These are phyloP conservation scores for Pachysolen tannophilus DNA, from an alignment of 805 yeast species.

Conservation along the genomic window DNA sequence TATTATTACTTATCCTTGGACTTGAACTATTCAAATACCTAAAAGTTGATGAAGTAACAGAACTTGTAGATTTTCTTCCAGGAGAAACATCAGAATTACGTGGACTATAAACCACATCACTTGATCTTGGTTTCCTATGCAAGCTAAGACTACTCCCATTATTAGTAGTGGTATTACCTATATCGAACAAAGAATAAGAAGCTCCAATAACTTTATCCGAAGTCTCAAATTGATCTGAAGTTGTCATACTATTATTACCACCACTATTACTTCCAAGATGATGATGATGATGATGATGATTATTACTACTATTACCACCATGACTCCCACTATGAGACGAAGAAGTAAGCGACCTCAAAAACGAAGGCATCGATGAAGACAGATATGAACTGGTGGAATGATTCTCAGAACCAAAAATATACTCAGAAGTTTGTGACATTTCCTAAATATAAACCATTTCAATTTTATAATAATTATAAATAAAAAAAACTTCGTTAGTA, in stretches of 20 bases:
- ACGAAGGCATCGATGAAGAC: conserved; percentile 10
- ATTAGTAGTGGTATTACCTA: not conserved
- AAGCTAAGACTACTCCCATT: no score
- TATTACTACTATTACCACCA: conserved; percentile 1
- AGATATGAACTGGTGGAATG: conserved; percentile 5
- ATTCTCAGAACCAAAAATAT: conserved; percentile 16
- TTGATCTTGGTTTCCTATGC: no score
- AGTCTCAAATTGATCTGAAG: conserved; percentile 7
- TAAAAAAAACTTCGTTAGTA: not conserved
- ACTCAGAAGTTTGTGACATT: conserved; percentile 22
- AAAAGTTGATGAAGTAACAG: conserved; percentile 8
- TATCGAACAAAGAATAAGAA: conserved; percentile 29
- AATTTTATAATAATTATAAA: conserved; percentile 1
- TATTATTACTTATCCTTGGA: no score
- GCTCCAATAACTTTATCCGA: conserved; percentile 41
- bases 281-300: conserved; percentile 4
- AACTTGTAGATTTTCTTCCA: no score
- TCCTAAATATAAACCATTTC: conserved; percentile 12
- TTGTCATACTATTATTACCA: no score
- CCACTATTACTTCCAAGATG: no score
- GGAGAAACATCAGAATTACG: conserved; percentile 13
- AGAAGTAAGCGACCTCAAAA: conserved; percentile 18
- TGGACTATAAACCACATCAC: conserved; percentile 12
- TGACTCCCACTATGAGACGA: conserved; percentile 5
- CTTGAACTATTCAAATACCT: no score